Percentiles rank a stretch among this genome's conserved stretches.
phyloP scores from a whole-genome alignment of 176 grass and related monocot species.

The Carex cristatella region DNA sequence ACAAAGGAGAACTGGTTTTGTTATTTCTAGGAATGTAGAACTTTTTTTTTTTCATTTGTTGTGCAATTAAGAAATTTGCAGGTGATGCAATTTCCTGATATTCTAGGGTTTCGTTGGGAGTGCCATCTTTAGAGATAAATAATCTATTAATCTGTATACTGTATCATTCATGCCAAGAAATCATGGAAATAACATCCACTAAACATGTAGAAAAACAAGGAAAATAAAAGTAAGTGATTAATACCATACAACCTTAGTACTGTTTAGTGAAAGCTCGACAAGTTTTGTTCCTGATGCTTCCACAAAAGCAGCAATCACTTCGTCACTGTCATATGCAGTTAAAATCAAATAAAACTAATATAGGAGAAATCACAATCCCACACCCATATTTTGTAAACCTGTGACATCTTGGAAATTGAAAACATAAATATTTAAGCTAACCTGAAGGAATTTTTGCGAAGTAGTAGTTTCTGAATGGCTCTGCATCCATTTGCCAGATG shows the following conservation, averaged over 20 bases:
- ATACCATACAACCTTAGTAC: constrained; percentile 50
- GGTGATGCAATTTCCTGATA: neutral
- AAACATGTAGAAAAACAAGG: neutral
- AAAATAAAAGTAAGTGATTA: constrained; percentile 3
- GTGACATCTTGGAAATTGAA: neutral
- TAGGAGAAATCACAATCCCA: neutral
- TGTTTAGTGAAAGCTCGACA: constrained; percentile 70
- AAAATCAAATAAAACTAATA: neutral
- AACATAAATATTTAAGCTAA: neutral
- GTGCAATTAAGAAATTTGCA: neutral
- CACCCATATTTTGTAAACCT: neutral
- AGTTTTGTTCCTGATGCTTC: constrained; percentile 71
- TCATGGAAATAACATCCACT: neutral
- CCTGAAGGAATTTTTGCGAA: constrained; percentile 13
- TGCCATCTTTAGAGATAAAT: neutral
- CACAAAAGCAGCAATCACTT: constrained; percentile 61
- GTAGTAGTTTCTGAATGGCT: neutral
- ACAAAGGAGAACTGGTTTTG: neutral
- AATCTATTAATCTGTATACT: neutral
- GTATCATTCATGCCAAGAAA: neutral
- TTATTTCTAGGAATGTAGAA: neutral
- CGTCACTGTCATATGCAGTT: constrained; percentile 52
- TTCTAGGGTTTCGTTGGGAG: neutral
- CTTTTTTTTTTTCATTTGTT: neutral
- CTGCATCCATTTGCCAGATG: constrained; percentile 20